Base-by-base conservation (phyloP, 2,329 filamentous ascomycete genomes). In the Calonectria pteridis region DNA sequence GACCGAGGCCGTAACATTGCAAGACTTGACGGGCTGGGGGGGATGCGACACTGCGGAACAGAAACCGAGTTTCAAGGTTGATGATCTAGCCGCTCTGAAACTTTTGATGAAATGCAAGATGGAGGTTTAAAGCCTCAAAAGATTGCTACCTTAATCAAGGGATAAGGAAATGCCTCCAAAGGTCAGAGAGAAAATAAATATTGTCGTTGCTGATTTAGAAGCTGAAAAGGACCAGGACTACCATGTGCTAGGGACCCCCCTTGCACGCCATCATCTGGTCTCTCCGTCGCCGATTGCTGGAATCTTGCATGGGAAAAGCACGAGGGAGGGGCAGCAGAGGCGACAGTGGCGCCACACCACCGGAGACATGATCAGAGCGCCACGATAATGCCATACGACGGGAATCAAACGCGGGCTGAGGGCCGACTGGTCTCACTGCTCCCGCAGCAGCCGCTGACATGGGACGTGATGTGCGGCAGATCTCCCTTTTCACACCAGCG, bases 371-470 rank as follows among this genome's bases (percentile, higher is more conserved):
- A 51, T 65, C 69, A 78, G 67, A 67, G 55, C 14, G 63, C 50
- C 51, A 70, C 50, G 59, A 31, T 1, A 35, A 23, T 28, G 40
- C 62, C 23, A 9, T 31, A 20, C 51, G 51, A 46, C 51, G 53
- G 31, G 55, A 50, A 68, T 70, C 55, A 68, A 67, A 77, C 63
- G 55, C 37, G 16, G 62, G 58, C 49, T 71, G 73, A 67, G 66
- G 73, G 46, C 59, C 49, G 23, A 0, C 40, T 20, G 58, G 49
- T 58, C 46, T 65, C 68, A 63, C n/a, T 16, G 65, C 74, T 72
- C 72, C 70, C 35, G 28, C 74, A 76, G 65, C 74, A 77, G 74
- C 75, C 26, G 37, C 53, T 67, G 64, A 50, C 53, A 46, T 46
- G 51, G 64, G 58, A 67, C 69, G 26, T 50, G 31, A 28, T 49